Conservation (phyloP, 108 stramenopile genomes). For the Schizochytrium sp. region DNA sequence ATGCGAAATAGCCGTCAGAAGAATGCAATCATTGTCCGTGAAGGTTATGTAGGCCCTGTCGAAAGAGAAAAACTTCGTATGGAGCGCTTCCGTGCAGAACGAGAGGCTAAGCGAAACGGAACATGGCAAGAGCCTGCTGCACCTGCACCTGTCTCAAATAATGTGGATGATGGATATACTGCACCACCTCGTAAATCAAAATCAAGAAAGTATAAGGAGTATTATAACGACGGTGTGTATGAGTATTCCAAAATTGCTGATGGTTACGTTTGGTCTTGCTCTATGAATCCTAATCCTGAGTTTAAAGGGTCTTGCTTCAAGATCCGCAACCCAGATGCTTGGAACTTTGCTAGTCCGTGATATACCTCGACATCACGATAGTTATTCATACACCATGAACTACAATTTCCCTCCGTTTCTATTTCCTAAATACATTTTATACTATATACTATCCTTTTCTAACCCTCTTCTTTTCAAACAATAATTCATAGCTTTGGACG, state of each 20-base stretch:
- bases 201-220: slow-evolving; percentile 56
- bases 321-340: slow-evolving; percentile 35
- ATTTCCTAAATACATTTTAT: too few species aligned
- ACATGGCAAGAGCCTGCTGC: slow-evolving; percentile 22
- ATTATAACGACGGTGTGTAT: slow-evolving; percentile 56
- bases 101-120: slow-evolving; percentile 37
- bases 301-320: background rate
- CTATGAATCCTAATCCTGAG: slow-evolving; percentile 53
- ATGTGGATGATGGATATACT: background rate
- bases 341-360: slow-evolving; percentile 53
- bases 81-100: slow-evolving; percentile 19
- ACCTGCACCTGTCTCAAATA: background rate
- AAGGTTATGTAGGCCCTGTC: slow-evolving; percentile 28
- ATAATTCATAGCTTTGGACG: too few species aligned
- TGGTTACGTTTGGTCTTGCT: slow-evolving; percentile 46
- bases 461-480: too few species aligned
- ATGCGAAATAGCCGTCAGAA: background rate
- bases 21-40: slow-evolving; percentile 32
- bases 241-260: slow-evolving; percentile 31
- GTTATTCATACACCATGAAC: too few species aligned
- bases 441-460: too few species aligned
- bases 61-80: slow-evolving; percentile 11
- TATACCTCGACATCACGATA: background rate
- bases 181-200: background rate
- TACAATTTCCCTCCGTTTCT: too few species aligned